phyloP scores from a whole-genome alignment of 257 asterid genomes.

The Gentiana macrophylla region DNA sequence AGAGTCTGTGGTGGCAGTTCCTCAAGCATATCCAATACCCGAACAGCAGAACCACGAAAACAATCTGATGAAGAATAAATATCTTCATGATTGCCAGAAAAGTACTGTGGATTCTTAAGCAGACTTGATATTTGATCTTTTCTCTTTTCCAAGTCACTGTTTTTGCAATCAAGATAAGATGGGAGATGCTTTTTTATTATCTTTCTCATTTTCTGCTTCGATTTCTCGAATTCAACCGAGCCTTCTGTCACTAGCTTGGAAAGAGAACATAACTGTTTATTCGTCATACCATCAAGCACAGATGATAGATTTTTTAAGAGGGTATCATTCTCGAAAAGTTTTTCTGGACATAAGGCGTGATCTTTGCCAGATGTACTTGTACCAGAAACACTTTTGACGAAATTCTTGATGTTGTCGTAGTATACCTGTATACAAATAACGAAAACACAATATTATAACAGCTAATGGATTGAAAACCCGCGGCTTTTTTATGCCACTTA shows the following conservation, averaged over 20 bases:
- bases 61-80: slow-evolving; percentile 21
- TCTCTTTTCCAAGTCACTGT: slow-evolving; percentile 20
- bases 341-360: slow-evolving; percentile 15
- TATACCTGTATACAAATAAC: slow-evolving; percentile 29
- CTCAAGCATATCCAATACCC: slow-evolving; percentile 44
- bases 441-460: slow-evolving; percentile 6
- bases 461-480: no score
- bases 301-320: slow-evolving; percentile 22
- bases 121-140: slow-evolving; percentile 28
- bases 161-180: slow-evolving; percentile 19
- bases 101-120: slow-evolving; percentile 34
- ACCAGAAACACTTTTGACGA: slow-evolving; percentile 46
- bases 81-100: slow-evolving; percentile 14
- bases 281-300: slow-evolving; percentile 56
- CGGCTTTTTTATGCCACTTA: not conserved
- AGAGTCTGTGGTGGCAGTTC: slow-evolving; percentile 33
- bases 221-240: slow-evolving; percentile 33
- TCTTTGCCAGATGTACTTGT: slow-evolving; percentile 16
- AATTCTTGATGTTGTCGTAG: slow-evolving; percentile 41
- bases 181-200: slow-evolving; percentile 38
- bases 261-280: slow-evolving; percentile 42
- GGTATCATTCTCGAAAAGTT: slow-evolving; percentile 18
- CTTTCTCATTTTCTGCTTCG: slow-evolving; percentile 35
- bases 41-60: slow-evolving; percentile 40
- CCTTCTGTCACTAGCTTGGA: slow-evolving; percentile 42